These are phyloP conservation scores for Myotisia sp. DNA, from an alignment of 2,329 filamentous ascomycete species.

Conservation along the genomic window DNA sequence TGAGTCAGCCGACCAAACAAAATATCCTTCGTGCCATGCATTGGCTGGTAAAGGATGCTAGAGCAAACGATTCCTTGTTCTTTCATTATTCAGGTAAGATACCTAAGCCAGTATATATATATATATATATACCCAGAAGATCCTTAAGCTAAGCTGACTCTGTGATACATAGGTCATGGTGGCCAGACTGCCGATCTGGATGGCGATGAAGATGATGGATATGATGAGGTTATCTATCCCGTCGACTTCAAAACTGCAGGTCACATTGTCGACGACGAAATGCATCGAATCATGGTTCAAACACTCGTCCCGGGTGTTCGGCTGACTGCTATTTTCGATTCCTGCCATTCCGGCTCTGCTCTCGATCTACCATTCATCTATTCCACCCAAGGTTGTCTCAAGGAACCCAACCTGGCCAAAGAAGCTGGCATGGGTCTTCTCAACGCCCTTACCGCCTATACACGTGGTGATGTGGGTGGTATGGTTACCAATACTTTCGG, in stretches of 20 bases:
- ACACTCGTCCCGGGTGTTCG: slow-evolving; percentile 71
- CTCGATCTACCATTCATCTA: slow-evolving; percentile 55
- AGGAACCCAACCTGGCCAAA: slow-evolving; percentile 54
- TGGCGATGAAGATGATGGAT: slow-evolving; percentile 64
- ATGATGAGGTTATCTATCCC: slow-evolving; percentile 66
- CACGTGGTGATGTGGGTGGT: slow-evolving; percentile 66
- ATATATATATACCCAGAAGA: neutral
- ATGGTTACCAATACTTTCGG: slow-evolving; percentile 69
- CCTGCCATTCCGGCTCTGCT: slow-evolving; percentile 53
- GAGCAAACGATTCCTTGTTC: slow-evolving; percentile 85
- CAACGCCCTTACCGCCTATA: slow-evolving; percentile 60
- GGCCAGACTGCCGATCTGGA: slow-evolving; percentile 60
- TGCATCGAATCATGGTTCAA: slow-evolving; percentile 62
- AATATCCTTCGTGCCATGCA: slow-evolving; percentile 96
- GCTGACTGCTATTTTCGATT: slow-evolving; percentile 54
- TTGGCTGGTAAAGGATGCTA: slow-evolving; percentile 89
- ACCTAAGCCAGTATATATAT: slow-evolving; percentile 5
- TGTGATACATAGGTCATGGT: slow-evolving; percentile 45
- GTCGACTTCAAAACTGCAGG: slow-evolving; percentile 57
- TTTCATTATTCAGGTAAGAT: slow-evolving; percentile 83
- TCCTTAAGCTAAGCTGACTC: slow-evolving; percentile 12
- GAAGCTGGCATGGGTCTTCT: slow-evolving; percentile 51
- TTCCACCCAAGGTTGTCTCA: slow-evolving; percentile 53
- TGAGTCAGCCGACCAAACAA: slow-evolving; percentile 91
- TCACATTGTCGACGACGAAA: slow-evolving; percentile 65